Base-by-base conservation (phyloP, 495 filamentous ascomycete genomes). In the Pyronema omphalodes region DNA sequence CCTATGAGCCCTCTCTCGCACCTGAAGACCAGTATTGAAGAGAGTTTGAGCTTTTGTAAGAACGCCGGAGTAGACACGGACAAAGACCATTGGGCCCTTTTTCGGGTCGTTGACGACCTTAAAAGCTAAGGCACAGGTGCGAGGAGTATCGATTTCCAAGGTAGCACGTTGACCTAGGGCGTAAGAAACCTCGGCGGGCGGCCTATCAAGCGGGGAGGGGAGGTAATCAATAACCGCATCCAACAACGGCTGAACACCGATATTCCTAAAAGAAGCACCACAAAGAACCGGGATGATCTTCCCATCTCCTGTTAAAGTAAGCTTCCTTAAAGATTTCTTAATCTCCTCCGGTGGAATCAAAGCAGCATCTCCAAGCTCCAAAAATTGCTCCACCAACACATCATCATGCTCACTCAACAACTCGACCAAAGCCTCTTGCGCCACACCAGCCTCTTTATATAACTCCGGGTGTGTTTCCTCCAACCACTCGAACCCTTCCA, bases 31-130 rank as follows among this genome's bases (percentile, higher is more conserved):
- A 33, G 88, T 86, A 66, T 99, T 96, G 77, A 79, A 95, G 19
- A 94, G 74, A 12, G 78, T 67, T 44, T 80, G 74, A 55, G 84
- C 83, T 23, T 81, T 76, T 57, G 77, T 76, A 18, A 99, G 70
- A 1, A 76, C 73, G 6, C 93, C 93, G 8, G 85, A 84, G 67
- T 99, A 95, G 14, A 95, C 86, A 11, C 93, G 78, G 5, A 95
- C 79, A 61, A 89, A 99, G 54, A 93, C 86, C 56, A 99, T 76
- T 15, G 91, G 81, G 8, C 93, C 93, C 9, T 86, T 80, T 46
- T 80, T 78, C 9, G 83, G 69, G 59, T 96, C 89, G 58, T 91
- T 81, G 57, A 94, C 86, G 9, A 96, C 93, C 67, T 99, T 99
- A 75, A 99, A 99, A 11, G 93, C 93, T 35, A 94, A 71, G 3